These are phyloP conservation scores for Corylus americana DNA, from an alignment of 306 rosid species.

Conservation along the genomic window DNA sequence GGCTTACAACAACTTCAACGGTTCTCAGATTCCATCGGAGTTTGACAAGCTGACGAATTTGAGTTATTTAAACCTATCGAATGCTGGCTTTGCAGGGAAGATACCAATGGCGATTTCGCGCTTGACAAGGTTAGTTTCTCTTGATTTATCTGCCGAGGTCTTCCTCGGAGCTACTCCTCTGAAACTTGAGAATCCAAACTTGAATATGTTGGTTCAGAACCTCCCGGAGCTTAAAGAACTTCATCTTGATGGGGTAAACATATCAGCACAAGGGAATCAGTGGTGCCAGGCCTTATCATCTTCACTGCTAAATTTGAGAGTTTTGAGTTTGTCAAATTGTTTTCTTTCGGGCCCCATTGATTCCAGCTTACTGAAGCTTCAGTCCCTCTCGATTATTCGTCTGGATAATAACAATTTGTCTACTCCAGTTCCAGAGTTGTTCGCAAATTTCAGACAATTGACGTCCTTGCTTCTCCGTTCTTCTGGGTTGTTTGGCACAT, in stretches of 20 bases:
- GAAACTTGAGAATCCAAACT: constrained; percentile 40
- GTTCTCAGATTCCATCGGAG: constrained; percentile 29
- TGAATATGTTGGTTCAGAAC: constrained; percentile 27
- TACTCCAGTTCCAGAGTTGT: constrained; percentile 28
- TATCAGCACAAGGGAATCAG: constrained; percentile 37
- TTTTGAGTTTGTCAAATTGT: constrained; percentile 24
- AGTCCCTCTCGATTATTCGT: constrained; percentile 26
- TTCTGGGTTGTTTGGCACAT: constrained; percentile 25
- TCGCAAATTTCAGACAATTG: constrained; percentile 27
- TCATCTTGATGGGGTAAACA: constrained; percentile 47
- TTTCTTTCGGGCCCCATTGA: constrained; percentile 39
- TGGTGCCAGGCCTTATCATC: constrained; percentile 43
- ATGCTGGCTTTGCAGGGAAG: no score
- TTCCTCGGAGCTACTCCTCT: neutral
- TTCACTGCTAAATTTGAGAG: constrained; percentile 14
- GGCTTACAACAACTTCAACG: constrained; percentile 19
- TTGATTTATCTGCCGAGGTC: no score
- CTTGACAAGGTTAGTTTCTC: no score
- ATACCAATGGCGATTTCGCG: no score
- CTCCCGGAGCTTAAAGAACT: constrained; percentile 36
- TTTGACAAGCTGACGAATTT: no score
- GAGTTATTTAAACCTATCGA: no score
- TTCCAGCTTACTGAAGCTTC: constrained; percentile 13
- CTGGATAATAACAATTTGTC: constrained; percentile 29
- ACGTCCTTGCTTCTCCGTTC: constrained; percentile 6